Conservation (phyloP, 2,329 filamentous ascomycete genomes). For the Neurospora sp. region DNA sequence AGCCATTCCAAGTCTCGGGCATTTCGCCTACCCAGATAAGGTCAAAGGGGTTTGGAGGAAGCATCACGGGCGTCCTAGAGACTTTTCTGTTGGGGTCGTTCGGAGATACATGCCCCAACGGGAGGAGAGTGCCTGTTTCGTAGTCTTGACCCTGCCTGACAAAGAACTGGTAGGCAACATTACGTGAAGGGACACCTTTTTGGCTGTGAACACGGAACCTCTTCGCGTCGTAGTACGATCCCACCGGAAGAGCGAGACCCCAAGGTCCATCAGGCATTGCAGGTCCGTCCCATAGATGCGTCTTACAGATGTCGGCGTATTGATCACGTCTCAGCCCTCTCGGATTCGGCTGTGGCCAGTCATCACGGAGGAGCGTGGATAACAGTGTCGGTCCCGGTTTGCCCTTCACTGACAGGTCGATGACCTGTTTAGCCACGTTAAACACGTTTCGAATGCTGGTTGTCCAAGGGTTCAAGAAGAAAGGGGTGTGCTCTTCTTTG, state of each 20-base stretch:
- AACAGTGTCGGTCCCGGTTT: background rate
- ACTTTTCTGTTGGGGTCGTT: background rate
- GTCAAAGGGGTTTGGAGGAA: background rate
- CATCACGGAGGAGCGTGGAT: background rate
- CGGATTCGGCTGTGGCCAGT: background rate
- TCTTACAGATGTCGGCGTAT: background rate
- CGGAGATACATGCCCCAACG: background rate
- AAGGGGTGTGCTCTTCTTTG: background rate
- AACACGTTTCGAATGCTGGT: background rate
- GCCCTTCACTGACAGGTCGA: background rate
- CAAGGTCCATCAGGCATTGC: background rate
- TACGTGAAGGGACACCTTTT: background rate
- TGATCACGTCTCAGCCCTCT: background rate
- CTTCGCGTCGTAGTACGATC: background rate
- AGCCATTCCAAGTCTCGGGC: background rate
- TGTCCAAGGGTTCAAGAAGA: background rate
- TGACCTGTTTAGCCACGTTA: background rate
- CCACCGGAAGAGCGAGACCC: background rate
- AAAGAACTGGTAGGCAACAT: background rate
- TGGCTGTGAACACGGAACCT: background rate
- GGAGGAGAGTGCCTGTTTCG: background rate
- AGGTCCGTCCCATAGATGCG: background rate
- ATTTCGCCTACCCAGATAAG: background rate
- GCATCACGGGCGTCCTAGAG: background rate
- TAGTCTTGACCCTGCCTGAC: background rate